These are phyloP conservation scores for Neofusicoccum parvum DNA, from an alignment of 2,329 filamentous ascomycete species.

Conservation along the genomic window DNA sequence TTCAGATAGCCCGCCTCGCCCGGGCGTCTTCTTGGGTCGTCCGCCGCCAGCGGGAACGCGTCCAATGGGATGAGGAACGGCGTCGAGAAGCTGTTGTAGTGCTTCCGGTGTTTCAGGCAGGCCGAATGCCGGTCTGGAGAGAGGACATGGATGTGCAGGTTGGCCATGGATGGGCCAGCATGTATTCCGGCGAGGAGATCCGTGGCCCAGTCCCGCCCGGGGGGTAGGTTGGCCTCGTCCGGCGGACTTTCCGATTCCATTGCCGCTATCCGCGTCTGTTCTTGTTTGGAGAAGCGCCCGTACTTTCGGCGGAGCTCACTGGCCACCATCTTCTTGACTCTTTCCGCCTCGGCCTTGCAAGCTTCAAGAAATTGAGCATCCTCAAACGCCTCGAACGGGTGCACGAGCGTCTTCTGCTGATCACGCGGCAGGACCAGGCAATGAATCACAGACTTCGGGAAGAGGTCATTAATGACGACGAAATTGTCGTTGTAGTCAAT, in stretches of 20 bases:
- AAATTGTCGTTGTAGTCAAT: conserved; percentile 69
- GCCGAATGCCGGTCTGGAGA: conserved; percentile 76
- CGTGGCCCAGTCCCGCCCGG: conserved; percentile 74
- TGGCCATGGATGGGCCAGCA: conserved; percentile 85
- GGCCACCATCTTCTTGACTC: conserved; percentile 67
- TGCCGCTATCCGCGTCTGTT: conserved; percentile 65
- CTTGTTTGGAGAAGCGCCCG: conserved; percentile 63
- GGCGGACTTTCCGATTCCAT: conserved; percentile 52
- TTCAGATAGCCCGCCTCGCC: conserved; percentile 61
- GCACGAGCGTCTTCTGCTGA: conserved; percentile 58
- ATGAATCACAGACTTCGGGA: conserved; percentile 83
- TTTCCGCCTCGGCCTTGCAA: conserved; percentile 62
- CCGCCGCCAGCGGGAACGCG: conserved; percentile 73
- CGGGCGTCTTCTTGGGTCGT: conserved; percentile 65
- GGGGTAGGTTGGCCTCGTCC: conserved; percentile 54
- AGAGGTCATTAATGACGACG: conserved; percentile 79
- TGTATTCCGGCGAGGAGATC: conserved; percentile 82
- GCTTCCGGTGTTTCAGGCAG: conserved; percentile 75
- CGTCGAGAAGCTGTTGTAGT: conserved; percentile 91
- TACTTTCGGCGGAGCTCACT: conserved; percentile 73
- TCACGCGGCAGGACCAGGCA: conserved; percentile 84
- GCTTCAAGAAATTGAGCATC: conserved; percentile 68
- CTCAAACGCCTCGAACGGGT: conserved; percentile 78
- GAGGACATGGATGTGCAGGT: conserved; percentile 87
- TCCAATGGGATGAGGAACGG: conserved; percentile 78